A percentile compares a stretch with the other conserved stretches of the same genome.
phyloP scores from a whole-genome alignment of 75 land plant species.

The Adiantum capillusveneris region DNA sequence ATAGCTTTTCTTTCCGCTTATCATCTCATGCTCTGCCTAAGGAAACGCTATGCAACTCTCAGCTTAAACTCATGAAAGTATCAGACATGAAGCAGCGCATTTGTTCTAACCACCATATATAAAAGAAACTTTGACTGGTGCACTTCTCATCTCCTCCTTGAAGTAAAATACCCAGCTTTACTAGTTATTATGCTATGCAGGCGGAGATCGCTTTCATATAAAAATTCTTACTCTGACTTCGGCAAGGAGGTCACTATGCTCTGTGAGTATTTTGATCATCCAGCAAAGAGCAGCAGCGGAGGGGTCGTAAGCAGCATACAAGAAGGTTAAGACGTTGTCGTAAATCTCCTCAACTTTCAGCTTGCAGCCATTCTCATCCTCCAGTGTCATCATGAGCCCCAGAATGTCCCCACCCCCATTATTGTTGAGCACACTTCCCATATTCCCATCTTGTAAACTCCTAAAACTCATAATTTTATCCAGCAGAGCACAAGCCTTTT shows the following conservation, averaged over 20 bases:
- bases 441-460: background rate
- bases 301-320: conserved; percentile 23
- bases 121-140: no score
- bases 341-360: conserved; percentile 15
- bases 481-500: conserved; percentile 17
- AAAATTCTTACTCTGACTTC: conserved; percentile 5
- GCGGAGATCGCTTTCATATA: no score
- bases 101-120: no score
- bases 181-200: no score
- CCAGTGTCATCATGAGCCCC: conserved; percentile 16
- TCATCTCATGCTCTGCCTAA: conserved; percentile 17
- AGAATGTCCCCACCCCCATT: conserved; percentile 7
- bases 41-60: background rate
- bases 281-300: conserved; percentile 22
- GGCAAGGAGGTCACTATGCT: conserved; percentile 5
- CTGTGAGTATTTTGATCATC: conserved; percentile 16
- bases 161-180: no score
- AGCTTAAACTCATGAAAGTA: background rate
- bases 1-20: conserved; percentile 6
- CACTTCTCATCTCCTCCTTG: no score
- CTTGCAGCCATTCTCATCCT: conserved; percentile 18
- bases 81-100: background rate
- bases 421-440: background rate
- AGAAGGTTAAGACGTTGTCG: conserved; percentile 22
- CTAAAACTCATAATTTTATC: conserved; percentile 18